Conservation (phyloP, 164 flowering plant species). For the Berberis thunbergii region DNA sequence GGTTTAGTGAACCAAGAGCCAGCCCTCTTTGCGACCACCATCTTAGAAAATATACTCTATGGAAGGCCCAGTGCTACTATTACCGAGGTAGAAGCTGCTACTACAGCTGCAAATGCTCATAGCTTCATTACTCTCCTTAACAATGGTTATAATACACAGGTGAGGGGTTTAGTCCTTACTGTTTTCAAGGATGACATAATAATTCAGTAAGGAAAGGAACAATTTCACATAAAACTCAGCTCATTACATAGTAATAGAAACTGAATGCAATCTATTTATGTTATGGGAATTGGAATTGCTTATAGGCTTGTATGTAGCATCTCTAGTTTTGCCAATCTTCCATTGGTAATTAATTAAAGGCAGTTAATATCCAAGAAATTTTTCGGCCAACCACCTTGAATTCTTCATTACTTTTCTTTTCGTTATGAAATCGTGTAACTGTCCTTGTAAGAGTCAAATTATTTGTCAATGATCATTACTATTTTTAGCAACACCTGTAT, state of each 20-base stretch:
- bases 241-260: too few species aligned
- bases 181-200: too few species aligned
- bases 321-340: background rate
- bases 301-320: too few species aligned
- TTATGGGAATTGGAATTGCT: too few species aligned
- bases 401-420: background rate
- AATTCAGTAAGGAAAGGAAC: too few species aligned
- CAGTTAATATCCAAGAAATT: too few species aligned
- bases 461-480: too few species aligned
- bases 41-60: conserved; percentile 85
- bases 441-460: too few species aligned
- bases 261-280: too few species aligned
- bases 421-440: background rate
- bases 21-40: conserved; percentile 93
- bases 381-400: too few species aligned
- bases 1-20: conserved; percentile 99
- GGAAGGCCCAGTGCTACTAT: conserved; percentile 90
- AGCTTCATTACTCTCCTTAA: conserved; percentile 88
- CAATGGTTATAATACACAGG: conserved; percentile 89
- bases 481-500: too few species aligned
- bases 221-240: too few species aligned
- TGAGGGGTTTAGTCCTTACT: conserved; percentile 5
- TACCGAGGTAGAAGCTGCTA: conserved; percentile 88
- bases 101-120: conserved; percentile 91
- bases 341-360: background rate